Base-by-base conservation (phyloP, 2,329 filamentous ascomycete genomes). In the Scedosporium boydii region DNA sequence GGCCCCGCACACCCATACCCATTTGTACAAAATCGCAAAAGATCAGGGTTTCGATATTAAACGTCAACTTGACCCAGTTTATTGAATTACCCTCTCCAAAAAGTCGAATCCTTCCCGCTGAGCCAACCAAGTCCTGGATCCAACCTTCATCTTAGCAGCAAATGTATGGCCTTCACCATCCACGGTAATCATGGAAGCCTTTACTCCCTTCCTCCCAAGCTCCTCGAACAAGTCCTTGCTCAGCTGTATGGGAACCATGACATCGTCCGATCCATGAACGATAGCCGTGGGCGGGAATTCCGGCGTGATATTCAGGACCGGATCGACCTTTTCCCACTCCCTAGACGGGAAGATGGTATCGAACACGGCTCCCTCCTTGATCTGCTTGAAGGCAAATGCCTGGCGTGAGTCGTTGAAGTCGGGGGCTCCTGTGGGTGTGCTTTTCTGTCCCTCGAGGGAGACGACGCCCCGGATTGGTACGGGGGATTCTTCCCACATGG, bases 151-250 rank as follows among this genome's bases (percentile, higher is more conserved):
- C 63, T 69, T 73, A 2, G 70, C 72, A 0, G 74, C 74, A 69
- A 78, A 78, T 1, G 75, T 78, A 64, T 78, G 76, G n/a, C 71
- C 74, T 63, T 78, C 76, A 4, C 68, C 74, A 0, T 72, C 73
- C 6, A 78, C 71, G 63, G 75, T 74, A 9, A 68, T 67, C 67
- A 77, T 68, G 4, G 68, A 74, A 65, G 73, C 74, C 34, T 68
- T 61, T 0, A 78, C 72, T 4, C 70, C 72, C 5, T 67, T 58
- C 44, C 68, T 63, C 41, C 65, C 56, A 18, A 78, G 61, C 4
- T 55, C 66, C 3, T 44, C 62, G 53, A 67, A 67, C 48, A 78
- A 59, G 29, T 63, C 65, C 44, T 68, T 64, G 67, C 76, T 78
- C 27, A 78, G 61, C 5, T 68, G 64, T 6, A 72, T 68, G 0